Percentiles rank a stretch among this genome's conserved stretches.
Conservation (phyloP, 2,329 filamentous ascomycete species). For the Pestalotiopsis sp. region DNA sequence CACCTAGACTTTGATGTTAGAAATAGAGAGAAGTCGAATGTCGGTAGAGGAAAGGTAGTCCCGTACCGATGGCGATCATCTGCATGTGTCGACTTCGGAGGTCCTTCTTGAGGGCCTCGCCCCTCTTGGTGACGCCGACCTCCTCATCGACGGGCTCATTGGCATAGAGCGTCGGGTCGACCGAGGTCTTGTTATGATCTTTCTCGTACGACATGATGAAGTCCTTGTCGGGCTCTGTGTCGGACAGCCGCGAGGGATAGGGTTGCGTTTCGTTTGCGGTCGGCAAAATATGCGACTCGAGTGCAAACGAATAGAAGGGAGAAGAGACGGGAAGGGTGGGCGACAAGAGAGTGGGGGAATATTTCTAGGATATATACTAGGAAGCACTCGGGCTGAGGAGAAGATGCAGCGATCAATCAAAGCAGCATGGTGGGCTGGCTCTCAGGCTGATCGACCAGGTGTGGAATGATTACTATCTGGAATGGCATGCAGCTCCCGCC, state of each 20-base stretch:
- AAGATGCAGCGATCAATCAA: neutral
- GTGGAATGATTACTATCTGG: neutral
- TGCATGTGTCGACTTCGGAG: conserved; percentile 43
- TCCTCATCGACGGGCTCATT: conserved; percentile 31
- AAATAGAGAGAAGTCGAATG: neutral
- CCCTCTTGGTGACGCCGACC: conserved; percentile 34
- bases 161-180: conserved; percentile 18
- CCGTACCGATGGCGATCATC: conserved; percentile 46
- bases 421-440: neutral
- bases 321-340: neutral
- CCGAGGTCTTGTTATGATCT: conserved; percentile 19
- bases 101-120: conserved; percentile 33
- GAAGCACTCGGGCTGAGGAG: neutral
- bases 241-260: neutral
- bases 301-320: neutral
- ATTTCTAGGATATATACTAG: conserved; percentile 11
- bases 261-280: neutral
- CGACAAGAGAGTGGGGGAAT: neutral
- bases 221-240: neutral
- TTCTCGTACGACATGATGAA: conserved; percentile 27
- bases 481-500: no score
- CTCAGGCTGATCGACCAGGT: neutral
- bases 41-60: neutral
- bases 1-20: conserved; percentile 27
- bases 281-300: conserved; percentile 1